phyloP scores from a whole-genome alignment of 2,329 filamentous ascomycete species.

The Neoarthrinium moseri region DNA sequence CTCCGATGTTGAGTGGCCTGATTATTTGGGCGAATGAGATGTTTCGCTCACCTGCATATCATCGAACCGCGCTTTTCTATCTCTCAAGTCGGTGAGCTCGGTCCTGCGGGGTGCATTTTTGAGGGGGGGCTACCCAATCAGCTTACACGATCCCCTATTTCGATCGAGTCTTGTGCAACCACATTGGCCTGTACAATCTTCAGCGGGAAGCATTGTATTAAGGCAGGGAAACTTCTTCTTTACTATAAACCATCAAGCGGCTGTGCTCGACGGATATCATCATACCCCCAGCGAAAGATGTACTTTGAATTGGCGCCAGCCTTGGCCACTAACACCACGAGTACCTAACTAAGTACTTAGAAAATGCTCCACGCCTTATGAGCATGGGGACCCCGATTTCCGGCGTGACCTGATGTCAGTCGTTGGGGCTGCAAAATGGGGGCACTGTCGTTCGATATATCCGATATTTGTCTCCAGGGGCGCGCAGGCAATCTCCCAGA shows the following conservation, averaged over 20 bases:
- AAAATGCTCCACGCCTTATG: too few species aligned
- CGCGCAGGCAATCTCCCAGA: not conserved
- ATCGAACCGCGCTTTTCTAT: too few species aligned
- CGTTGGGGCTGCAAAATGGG: constrained; percentile 6
- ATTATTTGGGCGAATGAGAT: not conserved
- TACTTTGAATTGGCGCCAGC: too few species aligned
- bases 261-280: too few species aligned
- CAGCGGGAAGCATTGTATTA: too few species aligned
- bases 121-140: not conserved
- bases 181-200: too few species aligned
- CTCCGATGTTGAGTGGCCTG: not conserved
- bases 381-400: too few species aligned
- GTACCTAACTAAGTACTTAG: too few species aligned
- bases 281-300: too few species aligned
- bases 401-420: constrained; percentile 8
- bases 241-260: too few species aligned
- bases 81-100: not conserved
- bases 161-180: not conserved
- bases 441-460: constrained; percentile 3
- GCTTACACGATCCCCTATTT: not conserved
- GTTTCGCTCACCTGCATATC: not conserved
- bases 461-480: constrained; percentile 2
- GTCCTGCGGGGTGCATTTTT: not conserved
- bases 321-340: too few species aligned
- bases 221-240: too few species aligned